Evolutionary conservation across 2,329 filamentous ascomycete species (phyloP), one percentile per base, ranked within the genome.

Genomic region (Mollisiaceae sp.): DNA sequence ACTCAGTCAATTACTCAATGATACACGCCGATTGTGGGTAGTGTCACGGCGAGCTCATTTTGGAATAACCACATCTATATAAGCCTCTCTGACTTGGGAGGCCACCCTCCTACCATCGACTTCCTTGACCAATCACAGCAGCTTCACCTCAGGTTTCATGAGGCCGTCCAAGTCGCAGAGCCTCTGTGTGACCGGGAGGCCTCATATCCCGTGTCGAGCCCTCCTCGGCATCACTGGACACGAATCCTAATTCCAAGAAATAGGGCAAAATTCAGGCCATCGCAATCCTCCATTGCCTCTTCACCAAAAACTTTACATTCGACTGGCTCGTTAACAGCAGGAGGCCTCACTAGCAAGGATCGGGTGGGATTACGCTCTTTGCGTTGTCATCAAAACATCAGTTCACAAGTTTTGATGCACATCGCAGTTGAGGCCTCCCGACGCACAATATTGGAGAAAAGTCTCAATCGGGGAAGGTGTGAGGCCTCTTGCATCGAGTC

Each of bases 311-410:
- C n/a, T 50, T 20, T 2, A 27, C 6, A 4, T 22, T 22, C 22
- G 27, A 35, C 9, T 54, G 24, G 27, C 32, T 54, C 50, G 12
- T 5, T 12, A 54, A 15, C 22, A 22, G 24, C 50, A 52, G 59
- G 59, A 54, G 59, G 59, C 59, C 59, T 61, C 59, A 61, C 54
- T 61, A 1, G 24, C 59, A 47, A 39, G 59, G 45, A n/a, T n/a
- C n/a, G n/a, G n/a, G n/a, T n/a, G n/a, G n/a, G n/a, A 38, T 61
- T 32, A 24, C 4, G 4, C 22, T 32, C 14, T 8, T 35, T 54
- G 50, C 22, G 50, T 54, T 54, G 50, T 54, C 50, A 35, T 54
- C 22, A 18, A 6, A 15, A 18, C 11, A 27, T 35, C 22, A 54
- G 24, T 27, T 27, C 6, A 12, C 8, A 50, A 54, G 50, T 35